A percentile compares a stretch with the other conserved stretches of the same genome.
Conservation (phyloP, 129 eudicot species). For the Artemisia tridentata region DNA sequence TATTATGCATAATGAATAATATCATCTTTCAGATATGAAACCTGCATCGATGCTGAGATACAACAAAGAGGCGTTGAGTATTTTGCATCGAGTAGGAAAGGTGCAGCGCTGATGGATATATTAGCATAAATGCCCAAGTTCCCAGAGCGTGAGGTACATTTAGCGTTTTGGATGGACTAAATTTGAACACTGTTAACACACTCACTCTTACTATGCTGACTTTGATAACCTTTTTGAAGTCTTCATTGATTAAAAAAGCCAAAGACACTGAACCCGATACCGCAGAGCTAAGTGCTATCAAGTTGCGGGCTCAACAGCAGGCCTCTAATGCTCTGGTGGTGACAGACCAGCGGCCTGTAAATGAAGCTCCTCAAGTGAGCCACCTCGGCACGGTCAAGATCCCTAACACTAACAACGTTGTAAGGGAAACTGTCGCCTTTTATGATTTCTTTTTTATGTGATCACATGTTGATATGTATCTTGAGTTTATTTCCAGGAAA, state of each 20-base stretch:
- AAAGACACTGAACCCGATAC: conserved; percentile 93
- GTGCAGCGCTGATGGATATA: conserved; percentile 80
- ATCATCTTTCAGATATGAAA: conserved; percentile 62
- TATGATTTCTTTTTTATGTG: not conserved
- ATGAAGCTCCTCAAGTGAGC: conserved; percentile 59
- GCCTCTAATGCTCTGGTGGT: conserved; percentile 79
- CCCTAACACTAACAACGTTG: conserved; percentile 53
- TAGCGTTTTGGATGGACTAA: not conserved
- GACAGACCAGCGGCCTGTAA: conserved; percentile 64
- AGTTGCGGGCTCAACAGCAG: conserved; percentile 82
- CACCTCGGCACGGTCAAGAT: conserved; percentile 65
- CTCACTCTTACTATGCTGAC: conserved; percentile 26
- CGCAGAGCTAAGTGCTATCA: conserved; percentile 93
- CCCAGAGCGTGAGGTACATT: conserved; percentile 84
- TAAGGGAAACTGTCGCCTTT: conserved; percentile 27
- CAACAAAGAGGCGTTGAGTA: conserved; percentile 95
- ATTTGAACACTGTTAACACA: not conserved
- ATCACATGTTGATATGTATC: conserved; percentile 6
- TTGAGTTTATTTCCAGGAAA: conserved; percentile 46
- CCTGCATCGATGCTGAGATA: conserved; percentile 92
- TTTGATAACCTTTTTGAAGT: conserved; percentile 46
- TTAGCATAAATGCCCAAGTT: conserved; percentile 99
- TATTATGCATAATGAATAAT: not conserved
- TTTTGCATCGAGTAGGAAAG: conserved; percentile 79
- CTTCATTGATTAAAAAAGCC: conserved; percentile 79